A percentile compares a stretch with the other conserved stretches of the same genome.
Conservation (phyloP, 1,284 basidiomycete species). For the Malassezia pachydermatis region DNA sequence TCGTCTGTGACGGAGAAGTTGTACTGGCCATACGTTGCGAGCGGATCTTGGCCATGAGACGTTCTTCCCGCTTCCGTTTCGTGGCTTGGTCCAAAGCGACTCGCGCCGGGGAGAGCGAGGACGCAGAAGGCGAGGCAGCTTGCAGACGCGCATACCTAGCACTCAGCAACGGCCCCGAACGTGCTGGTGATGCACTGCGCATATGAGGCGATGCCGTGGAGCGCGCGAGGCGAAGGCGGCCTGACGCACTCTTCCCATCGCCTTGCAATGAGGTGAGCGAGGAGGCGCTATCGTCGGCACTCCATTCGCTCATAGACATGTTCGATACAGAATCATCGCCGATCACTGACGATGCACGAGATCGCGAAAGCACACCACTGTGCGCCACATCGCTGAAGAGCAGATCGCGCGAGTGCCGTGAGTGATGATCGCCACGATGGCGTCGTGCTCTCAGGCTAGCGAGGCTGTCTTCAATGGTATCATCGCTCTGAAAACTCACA, state of each 20-base stretch:
- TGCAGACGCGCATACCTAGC: not conserved
- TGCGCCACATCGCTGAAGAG: constrained; percentile 10
- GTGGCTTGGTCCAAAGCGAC: constrained; percentile 1
- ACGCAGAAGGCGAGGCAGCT: not conserved
- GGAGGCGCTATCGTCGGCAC: constrained; percentile 7
- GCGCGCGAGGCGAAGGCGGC: constrained; percentile 4
- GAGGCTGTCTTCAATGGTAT: constrained; percentile 17
- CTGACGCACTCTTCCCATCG: not conserved
- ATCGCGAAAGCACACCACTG: not conserved
- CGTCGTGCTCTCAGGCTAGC: constrained; percentile 14
- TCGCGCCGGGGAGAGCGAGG: constrained; percentile 5
- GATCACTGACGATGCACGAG: not conserved
- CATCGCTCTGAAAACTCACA: constrained; percentile 4
- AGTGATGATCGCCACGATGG: not conserved
- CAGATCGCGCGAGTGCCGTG: not conserved
- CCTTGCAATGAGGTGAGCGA: constrained; percentile 7
- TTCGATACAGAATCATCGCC: constrained; percentile 7
- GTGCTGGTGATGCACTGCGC: not conserved
- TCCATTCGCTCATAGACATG: constrained; percentile 8
- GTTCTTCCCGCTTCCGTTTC: constrained; percentile 10
- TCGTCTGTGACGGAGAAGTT: too few species aligned
- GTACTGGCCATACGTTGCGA: too few species aligned
- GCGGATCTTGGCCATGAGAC: constrained; percentile 2
- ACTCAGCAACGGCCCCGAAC: not conserved
- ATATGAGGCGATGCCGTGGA: not conserved